phyloP scores from a whole-genome alignment of 768 basidiomycete genomes.

The Lactarius quietus region DNA sequence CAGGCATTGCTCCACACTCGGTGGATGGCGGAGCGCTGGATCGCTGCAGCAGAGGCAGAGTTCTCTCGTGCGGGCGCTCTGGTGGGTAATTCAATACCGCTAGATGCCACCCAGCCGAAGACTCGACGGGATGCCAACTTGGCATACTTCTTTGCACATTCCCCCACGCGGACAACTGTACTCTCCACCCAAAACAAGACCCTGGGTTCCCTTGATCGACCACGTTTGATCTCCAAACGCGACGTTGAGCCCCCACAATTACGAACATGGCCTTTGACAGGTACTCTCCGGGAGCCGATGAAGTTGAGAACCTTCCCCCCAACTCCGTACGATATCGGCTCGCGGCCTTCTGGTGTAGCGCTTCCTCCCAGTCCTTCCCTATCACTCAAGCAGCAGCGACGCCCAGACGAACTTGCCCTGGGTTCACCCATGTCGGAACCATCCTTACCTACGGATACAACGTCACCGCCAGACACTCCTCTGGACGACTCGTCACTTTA shows the following conservation, averaged over 20 bases:
- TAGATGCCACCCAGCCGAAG: not conserved
- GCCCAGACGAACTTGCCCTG: not conserved
- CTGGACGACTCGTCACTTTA: slow-evolving; percentile 1
- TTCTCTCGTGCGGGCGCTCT: not conserved
- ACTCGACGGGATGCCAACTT: slow-evolving; percentile 21
- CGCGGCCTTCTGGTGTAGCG: not conserved
- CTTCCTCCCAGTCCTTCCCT: not conserved
- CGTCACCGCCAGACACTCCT: not conserved
- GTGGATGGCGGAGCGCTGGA: slow-evolving; percentile 25
- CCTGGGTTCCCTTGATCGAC: not conserved
- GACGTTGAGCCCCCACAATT: slow-evolving; percentile 14
- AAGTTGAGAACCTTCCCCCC: slow-evolving; percentile 4
- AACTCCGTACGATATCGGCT: not conserved
- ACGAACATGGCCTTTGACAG: slow-evolving; percentile 17
- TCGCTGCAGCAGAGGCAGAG: slow-evolving; percentile 15
- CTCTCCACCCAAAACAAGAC: not conserved
- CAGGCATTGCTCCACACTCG: slow-evolving; percentile 17
- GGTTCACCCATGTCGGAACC: not conserved
- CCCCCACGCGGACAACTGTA: slow-evolving; percentile 18
- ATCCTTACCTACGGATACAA: not conserved
- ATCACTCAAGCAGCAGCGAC: not conserved
- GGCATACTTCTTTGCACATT: slow-evolving; percentile 23
- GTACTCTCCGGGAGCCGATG: slow-evolving; percentile 12
- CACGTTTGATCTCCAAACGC: slow-evolving; percentile 16
- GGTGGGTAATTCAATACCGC: not conserved